Base-by-base conservation (phyloP, 768 basidiomycete species). In the Leccinum olivaceopallidum region DNA sequence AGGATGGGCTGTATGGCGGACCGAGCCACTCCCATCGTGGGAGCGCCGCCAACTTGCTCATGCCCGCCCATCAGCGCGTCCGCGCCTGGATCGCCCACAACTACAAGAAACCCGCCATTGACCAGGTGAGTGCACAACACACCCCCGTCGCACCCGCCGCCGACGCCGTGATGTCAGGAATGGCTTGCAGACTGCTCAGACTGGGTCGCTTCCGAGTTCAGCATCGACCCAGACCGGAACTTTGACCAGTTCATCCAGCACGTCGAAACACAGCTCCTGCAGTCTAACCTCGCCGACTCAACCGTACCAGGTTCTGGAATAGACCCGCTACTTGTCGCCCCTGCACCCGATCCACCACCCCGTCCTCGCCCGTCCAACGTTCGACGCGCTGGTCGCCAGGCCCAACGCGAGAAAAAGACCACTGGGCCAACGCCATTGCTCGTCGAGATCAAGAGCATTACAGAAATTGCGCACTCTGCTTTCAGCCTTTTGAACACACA, bases 401-500 rank as follows among this genome's bases (percentile, higher is more conserved):
- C 56, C 1, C 52, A 56, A 14, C 70, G 55, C 16, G 65, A 59
- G 57, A 69, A 50, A 58, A 53, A 49, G 54, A 61, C 78, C 14
- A 66, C 67, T 2, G 80, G 80, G 6, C 62, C 77, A 6, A 62
- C 53, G 22, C 85, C 88, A 1, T 74, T 91, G 34, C 83, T 93
- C 39, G 88, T 95, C 10, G 89, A 97, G 67, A 82, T 97, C 28
- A 74, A 78, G 18, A 79, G 83, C 14, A 82, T 96, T n/a, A 91
- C 85, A 18, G 95, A 98, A 58, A 87, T 97, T 22, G 92, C 88
- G 0, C 77, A 83, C 49, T 94, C 94, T 64, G 95, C 95, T 0
- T 91, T 93, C 68, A 85, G 79, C 55, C 80, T 97, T 18, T 81
- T 88, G 61, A 90, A 90, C 65, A 81, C 84, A 24, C 81, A 89